Evolutionary conservation across 176 grass and related monocot genomes (phyloP), one percentile per base, ranked within the genome.

Genomic region (Carex cristatella): DNA sequence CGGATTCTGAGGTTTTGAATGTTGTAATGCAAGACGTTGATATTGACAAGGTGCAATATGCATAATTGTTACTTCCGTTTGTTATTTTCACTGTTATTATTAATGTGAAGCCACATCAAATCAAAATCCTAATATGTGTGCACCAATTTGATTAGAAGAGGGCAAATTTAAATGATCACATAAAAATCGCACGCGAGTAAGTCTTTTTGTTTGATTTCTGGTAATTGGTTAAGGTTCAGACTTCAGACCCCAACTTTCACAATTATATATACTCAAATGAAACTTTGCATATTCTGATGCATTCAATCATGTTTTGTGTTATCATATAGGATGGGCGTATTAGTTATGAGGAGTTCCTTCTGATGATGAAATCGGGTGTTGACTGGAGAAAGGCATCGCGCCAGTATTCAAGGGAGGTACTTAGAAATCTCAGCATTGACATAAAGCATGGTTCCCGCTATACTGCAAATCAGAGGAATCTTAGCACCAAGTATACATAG

Each of bases 321-420:
- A 66, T 68, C 11, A 31, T 64, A 27, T 86, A 97, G 94, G 95
- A 97, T 11, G 92, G 92, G 0, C 82, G 91, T 46, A 90, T 97
- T 18, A 94, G 92, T 79, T 97, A 93, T 18, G 86, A 87, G 0
- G 95, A 97, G 84, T 97, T 97, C 67, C 90, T 97, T 4, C 84
- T 87, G 1, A 97, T 97, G 95, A 97, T 97, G 95, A 97, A 97
- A 42, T 71, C 95, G 7, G 95, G 95, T 10, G 92, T 92, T 2
- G 95, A 97, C 74, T 97, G 95, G 95, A 87, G 95, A 85, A 97
- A 97, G 65, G 95, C 95, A 31, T 97, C 95, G 3, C 92, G 95
- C 1, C 95, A 97, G 82, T 97, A 94, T 92, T 97, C 95, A n/a
- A 94, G 89, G 80, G 92, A 97, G 68, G 72, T 89, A 42, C 94